Conservation (phyloP, 805 yeast genomes). For the Starmerella khaoyaiensis region DNA sequence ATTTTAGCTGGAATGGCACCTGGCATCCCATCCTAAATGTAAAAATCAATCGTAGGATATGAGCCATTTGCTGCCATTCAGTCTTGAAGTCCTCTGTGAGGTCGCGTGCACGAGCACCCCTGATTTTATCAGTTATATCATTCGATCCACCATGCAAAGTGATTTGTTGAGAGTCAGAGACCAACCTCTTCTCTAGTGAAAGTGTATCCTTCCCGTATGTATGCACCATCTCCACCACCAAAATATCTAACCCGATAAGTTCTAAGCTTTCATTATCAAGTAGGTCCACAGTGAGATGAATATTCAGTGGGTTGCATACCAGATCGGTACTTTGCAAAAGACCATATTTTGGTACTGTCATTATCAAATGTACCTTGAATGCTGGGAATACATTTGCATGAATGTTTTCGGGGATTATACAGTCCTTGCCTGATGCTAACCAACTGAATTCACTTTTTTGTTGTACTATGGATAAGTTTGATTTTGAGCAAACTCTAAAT, state of each 20-base stretch:
- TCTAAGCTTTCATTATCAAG: neutral
- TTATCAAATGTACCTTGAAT: neutral
- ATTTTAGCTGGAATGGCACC: neutral
- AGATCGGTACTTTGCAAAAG: neutral
- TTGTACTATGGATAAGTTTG: too few relatives aligned
- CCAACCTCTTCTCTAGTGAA: neutral
- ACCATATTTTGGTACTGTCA: neutral
- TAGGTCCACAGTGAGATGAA: neutral
- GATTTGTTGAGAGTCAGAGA: too few relatives aligned
- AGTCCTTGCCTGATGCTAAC: neutral
- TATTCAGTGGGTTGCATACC: neutral
- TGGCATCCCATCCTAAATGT: neutral
- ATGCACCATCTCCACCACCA: constrained; percentile 3
- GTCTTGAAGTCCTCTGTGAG: constrained; percentile 10
- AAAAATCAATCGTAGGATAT: constrained; percentile 4
- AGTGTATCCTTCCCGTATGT: constrained; percentile 7
- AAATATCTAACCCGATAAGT: constrained; percentile 2
- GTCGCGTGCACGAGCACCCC: neutral
- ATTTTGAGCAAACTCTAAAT: constrained; percentile 7
- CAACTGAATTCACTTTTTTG: neutral
- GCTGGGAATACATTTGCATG: too few relatives aligned
- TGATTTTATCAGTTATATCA: neutral
- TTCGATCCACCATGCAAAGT: constrained; percentile 2
- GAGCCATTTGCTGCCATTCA: constrained; percentile 13
- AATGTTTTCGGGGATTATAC: too few relatives aligned